Percentiles rank a stretch among this genome's conserved stretches.
Conservation (phyloP, 2,329 filamentous ascomycete genomes). For the Pezicula rhizophila region DNA sequence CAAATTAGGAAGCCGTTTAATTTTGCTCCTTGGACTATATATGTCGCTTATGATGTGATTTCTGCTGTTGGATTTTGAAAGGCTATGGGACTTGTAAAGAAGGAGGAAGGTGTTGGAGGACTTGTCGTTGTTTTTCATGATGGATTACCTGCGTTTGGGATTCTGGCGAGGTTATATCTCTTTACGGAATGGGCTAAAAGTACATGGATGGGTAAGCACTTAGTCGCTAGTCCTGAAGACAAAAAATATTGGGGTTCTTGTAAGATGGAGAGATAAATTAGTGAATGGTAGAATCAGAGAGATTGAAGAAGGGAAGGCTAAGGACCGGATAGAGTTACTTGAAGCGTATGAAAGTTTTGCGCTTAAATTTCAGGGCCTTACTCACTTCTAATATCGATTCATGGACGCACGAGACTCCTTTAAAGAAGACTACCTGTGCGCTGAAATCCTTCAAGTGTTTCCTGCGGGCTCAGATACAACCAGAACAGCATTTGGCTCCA, state of each 20-base stretch:
- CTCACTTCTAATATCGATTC: conserved; percentile 17
- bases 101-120: conserved; percentile 44
- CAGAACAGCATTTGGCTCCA: conserved; percentile 42
- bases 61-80: conserved; percentile 49
- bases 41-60: conserved; percentile 52
- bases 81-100: conserved; percentile 49
- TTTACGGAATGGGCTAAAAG: conserved; percentile 49
- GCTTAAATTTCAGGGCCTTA: not conserved
- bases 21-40: conserved; percentile 50
- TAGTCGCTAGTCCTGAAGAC: conserved; percentile 47
- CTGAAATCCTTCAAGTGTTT: conserved; percentile 24
- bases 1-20: conserved; percentile 41
- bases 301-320: conserved; percentile 32
- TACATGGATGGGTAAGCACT: conserved; percentile 44
- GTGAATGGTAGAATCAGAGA: conserved; percentile 42
- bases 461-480: conserved; percentile 48
- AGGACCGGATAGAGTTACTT: conserved; percentile 43
- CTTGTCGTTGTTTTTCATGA: conserved; percentile 50
- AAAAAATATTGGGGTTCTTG: conserved; percentile 48
- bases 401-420: conserved; percentile 29
- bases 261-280: conserved; percentile 51
- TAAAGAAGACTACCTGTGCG: conserved; percentile 13
- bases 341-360: conserved; percentile 35
- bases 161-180: conserved; percentile 45
- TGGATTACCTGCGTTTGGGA: conserved; percentile 42